phyloP scores from a whole-genome alignment of 2,329 filamentous ascomycete genomes.

The Diplodia corticola region DNA sequence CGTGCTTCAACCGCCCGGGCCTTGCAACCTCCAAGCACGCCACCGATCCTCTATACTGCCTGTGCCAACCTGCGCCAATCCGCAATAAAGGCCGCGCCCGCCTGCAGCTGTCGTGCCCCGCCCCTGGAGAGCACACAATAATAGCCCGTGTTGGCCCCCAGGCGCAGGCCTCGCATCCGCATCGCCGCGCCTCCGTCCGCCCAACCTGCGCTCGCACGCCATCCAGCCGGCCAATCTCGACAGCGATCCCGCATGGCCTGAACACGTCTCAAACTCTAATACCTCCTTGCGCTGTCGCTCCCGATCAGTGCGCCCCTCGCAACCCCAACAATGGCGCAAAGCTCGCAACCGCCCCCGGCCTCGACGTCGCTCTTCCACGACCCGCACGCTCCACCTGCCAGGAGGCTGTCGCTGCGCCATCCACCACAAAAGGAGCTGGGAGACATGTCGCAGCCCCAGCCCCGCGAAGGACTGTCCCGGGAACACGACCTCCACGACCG shows the following conservation, averaged over 20 bases:
- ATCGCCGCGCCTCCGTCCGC: neutral
- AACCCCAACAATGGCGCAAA: constrained; percentile 15
- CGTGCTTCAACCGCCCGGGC: constrained; percentile 12
- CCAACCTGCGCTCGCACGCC: constrained; percentile 18
- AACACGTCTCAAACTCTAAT: constrained; percentile 21
- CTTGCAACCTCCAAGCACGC: constrained; percentile 14
- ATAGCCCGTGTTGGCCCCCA: neutral
- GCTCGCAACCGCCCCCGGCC: constrained; percentile 16
- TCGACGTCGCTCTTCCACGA: constrained; percentile 23
- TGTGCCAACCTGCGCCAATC: neutral
- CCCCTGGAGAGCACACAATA: constrained; percentile 14
- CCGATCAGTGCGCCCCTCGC: neutral
- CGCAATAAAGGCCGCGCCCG: constrained; percentile 10
- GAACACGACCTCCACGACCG: constrained; percentile 33
- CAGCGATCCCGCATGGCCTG: constrained; percentile 16
- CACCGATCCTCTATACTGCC: constrained; percentile 5
- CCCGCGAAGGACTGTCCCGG: neutral
- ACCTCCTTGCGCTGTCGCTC: constrained; percentile 5
- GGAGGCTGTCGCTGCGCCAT: constrained; percentile 22
- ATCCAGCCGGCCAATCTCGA: constrained; percentile 20
- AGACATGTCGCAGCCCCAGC: neutral
- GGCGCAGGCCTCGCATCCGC: neutral
- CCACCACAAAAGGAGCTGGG: constrained; percentile 17
- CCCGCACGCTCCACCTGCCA: constrained; percentile 19
- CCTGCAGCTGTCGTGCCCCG: constrained; percentile 16